These are phyloP conservation scores for Aspergillus fijiensis DNA, from an alignment of 2,329 filamentous ascomycete species.

Conservation along the genomic window DNA sequence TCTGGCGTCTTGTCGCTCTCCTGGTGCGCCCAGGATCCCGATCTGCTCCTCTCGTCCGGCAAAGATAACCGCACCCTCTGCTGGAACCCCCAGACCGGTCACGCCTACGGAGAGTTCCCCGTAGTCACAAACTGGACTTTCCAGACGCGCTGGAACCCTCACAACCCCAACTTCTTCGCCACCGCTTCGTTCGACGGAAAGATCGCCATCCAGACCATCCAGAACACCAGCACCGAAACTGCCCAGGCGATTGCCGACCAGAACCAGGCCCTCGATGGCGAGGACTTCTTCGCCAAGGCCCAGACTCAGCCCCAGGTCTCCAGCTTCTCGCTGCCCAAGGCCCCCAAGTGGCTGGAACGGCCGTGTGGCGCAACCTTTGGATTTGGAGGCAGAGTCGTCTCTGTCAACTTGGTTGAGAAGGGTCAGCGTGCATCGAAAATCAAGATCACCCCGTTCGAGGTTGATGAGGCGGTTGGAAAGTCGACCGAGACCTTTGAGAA, in stretches of 20 bases:
- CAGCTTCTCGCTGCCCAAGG: slow-evolving; percentile 80
- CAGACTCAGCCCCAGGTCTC: slow-evolving; percentile 88
- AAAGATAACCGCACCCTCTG: slow-evolving; percentile 95
- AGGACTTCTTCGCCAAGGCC: slow-evolving; percentile 94
- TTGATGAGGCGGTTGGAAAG: slow-evolving; percentile 80
- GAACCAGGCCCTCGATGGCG: slow-evolving; percentile 72
- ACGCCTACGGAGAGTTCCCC: slow-evolving; percentile 86
- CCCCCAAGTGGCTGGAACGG: slow-evolving; percentile 86
- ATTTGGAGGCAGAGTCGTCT: slow-evolving; percentile 94
- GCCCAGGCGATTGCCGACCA: slow-evolving; percentile 64
- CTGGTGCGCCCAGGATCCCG: slow-evolving; percentile 90
- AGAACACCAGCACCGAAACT: slow-evolving; percentile 78
- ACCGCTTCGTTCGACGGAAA: slow-evolving; percentile 97
- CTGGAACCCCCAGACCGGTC: slow-evolving; percentile 93
- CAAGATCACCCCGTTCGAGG: slow-evolving; percentile 80
- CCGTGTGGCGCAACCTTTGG: slow-evolving; percentile 87
- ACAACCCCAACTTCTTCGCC: slow-evolving; percentile 86
- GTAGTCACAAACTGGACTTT: slow-evolving; percentile 99
- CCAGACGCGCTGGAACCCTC: slow-evolving; percentile 88
- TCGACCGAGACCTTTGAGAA: slow-evolving; percentile 85
- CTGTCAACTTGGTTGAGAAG: slow-evolving; percentile 57
- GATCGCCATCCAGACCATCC: slow-evolving; percentile 87
- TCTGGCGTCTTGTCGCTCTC: slow-evolving; percentile 90
- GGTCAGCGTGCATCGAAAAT: slow-evolving; percentile 73
- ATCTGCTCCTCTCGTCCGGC: slow-evolving; percentile 85